Evolutionary conservation across 2,329 filamentous ascomycete genomes (phyloP).

Genomic region (Cucurbitaria berberidis): DNA sequence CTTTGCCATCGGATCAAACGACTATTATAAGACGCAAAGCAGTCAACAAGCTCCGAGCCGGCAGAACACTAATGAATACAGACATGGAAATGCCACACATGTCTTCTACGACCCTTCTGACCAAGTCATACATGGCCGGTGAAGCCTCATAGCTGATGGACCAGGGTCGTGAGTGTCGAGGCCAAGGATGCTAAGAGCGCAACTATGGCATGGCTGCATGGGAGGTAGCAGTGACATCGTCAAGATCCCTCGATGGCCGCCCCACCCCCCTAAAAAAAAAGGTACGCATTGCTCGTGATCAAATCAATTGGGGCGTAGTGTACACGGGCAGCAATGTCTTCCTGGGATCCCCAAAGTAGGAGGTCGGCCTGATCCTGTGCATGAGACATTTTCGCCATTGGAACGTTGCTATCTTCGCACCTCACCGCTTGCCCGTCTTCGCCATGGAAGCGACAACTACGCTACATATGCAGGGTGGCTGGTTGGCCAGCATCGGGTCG

Average conservation of each 20-base stretch:
- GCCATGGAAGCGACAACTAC: background rate
- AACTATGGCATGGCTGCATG: background rate
- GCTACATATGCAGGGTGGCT: no score
- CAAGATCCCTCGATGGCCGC: background rate
- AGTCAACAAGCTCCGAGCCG: no score
- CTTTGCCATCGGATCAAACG: no score
- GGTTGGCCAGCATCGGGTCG: conserved; percentile 9
- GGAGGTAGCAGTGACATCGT: background rate
- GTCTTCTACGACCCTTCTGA: no score
- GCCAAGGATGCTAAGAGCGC: background rate
- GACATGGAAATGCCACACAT: no score
- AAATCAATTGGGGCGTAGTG: background rate
- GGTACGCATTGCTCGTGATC: conserved; percentile 1
- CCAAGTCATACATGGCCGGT: no score
- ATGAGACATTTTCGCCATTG: conserved; percentile 45
- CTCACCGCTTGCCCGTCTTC: conserved; percentile 2
- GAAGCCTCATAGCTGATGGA: no score
- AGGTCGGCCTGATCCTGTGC: conserved; percentile 19
- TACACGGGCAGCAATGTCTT: background rate
- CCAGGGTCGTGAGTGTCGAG: background rate
- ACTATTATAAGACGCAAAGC: no score
- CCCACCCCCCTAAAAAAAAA: no score
- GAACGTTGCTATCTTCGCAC: conserved; percentile 12
- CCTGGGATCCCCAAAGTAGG: no score
- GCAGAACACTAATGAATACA: no score